Evolutionary conservation across 2,329 filamentous ascomycete genomes (phyloP), one percentile per base, ranked within the genome.

Genomic region (Gnomoniopsis smithogilvyi): DNA sequence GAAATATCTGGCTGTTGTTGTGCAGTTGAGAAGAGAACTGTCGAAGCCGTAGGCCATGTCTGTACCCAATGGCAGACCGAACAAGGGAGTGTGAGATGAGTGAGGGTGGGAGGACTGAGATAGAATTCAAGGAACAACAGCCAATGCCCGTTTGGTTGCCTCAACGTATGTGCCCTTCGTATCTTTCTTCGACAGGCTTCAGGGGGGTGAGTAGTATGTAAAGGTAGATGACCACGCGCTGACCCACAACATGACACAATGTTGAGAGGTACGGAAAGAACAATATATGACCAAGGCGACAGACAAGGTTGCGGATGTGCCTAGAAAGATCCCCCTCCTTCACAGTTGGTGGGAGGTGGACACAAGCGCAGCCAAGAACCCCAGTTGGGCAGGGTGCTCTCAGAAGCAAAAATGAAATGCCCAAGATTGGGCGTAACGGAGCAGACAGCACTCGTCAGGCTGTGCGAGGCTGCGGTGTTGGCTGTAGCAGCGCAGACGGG

Each of bases 161-260:
- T 22, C 34, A 21, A 41, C 14, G 38, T 49, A 22, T 7, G 17
- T 62, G 30, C 26, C 30, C 41, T 53, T 50, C n/a, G 49, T 22
- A n/a, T 47, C 30, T 46, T 30, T 38, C 22, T 24, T 54, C n/a
- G 34, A 43, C 52, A 51, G n/a, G 38, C 49, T 50, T 56, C 58
- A 50, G 45, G 53, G 56, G 30, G 60, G 50, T 22, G 59, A 61
- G 41, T 59, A 36, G 45, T 54, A 59, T 36, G 54, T 30, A 36
- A 51, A 62, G 57, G 57, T 47, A 54, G 53, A 62, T 45, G 58
- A 55, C 45, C 53, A 60, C 48, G 49, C 60, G 41, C 53, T 56
- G 53, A 60, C 56, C 60, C 60, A 62, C 60, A 59, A 58, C 60
- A 62, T 59, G 56, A 62, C 60, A 60, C 38, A 50, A 46, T 38